Conservation (phyloP, 2,329 filamentous ascomycete genomes). For the Microascus cirrosus region DNA sequence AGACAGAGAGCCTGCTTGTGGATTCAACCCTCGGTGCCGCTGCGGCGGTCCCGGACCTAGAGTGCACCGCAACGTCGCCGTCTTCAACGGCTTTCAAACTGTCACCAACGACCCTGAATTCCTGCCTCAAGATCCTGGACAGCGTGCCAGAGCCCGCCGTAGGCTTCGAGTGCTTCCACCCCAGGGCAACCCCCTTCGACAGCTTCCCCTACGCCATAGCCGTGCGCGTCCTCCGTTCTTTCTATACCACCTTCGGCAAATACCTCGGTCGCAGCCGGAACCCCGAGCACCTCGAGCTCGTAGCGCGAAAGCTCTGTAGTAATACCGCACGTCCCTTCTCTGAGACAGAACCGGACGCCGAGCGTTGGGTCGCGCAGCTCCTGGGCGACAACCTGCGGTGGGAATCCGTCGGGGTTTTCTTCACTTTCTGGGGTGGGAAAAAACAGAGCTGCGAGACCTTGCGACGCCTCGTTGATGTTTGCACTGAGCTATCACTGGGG, state of each 20-base stretch:
- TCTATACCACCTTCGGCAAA: slow-evolving; percentile 19
- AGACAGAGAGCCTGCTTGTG: background rate
- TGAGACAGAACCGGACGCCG: slow-evolving; percentile 20
- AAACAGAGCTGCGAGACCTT: slow-evolving; percentile 11
- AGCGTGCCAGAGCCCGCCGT: background rate
- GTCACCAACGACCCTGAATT: background rate
- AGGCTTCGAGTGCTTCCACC: background rate
- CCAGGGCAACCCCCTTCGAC: slow-evolving; percentile 6
- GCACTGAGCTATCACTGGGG: slow-evolving; percentile 9
- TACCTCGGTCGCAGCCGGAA: slow-evolving; percentile 15
- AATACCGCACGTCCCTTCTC: slow-evolving; percentile 18
- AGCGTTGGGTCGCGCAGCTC: slow-evolving; percentile 27
- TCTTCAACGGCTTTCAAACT: background rate
- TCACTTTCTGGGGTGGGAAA: background rate
- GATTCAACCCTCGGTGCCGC: background rate
- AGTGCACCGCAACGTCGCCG: background rate
- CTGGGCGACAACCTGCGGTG: slow-evolving; percentile 25
- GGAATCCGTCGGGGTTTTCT: slow-evolving; percentile 30
- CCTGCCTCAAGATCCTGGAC: background rate
- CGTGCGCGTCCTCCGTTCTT: slow-evolving; percentile 22
- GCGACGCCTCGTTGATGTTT: slow-evolving; percentile 17
- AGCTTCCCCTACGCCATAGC: slow-evolving; percentile 16
- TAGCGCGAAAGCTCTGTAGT: slow-evolving; percentile 14
- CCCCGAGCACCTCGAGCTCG: slow-evolving; percentile 18
- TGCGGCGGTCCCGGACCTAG: background rate